Conservation (phyloP, 169 alveolate genomes). For the Cystoisospora suis region DNA sequence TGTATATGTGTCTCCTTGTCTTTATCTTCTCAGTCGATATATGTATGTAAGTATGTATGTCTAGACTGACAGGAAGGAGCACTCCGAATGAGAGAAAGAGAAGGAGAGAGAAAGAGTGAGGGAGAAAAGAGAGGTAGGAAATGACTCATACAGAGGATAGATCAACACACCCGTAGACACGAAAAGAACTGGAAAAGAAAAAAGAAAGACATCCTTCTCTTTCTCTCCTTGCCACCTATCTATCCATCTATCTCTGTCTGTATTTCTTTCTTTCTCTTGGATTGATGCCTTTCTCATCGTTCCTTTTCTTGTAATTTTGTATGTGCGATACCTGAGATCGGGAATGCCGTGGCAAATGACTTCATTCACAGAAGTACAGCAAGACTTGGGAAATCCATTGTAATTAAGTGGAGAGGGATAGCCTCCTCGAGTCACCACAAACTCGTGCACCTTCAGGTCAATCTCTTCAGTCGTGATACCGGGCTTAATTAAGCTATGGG, state of each 20-base stretch:
- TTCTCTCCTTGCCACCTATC: no score
- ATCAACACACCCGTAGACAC: no score
- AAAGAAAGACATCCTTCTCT: no score
- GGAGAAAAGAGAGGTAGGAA: no score
- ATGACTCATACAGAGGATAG: no score
- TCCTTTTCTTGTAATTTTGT: no score
- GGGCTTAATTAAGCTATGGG: slow-evolving; percentile 89
- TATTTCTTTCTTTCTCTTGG: no score
- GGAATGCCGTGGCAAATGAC: slow-evolving; percentile 96
- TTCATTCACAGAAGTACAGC: slow-evolving; percentile 96
- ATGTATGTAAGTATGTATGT: not conserved
- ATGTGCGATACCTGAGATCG: slow-evolving; percentile 39
- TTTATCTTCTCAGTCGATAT: not conserved
- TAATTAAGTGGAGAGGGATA: slow-evolving; percentile 98
- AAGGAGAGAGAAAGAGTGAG: no score
- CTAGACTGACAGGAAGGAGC: not conserved
- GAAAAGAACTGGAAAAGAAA: no score
- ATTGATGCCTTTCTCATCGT: no score
- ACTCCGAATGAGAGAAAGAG: no score
- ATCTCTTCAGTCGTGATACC: slow-evolving; percentile 97
- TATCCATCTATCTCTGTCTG: no score
- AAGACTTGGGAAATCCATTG: slow-evolving; percentile 94
- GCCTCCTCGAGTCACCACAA: slow-evolving; percentile 90
- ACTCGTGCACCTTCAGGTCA: slow-evolving; percentile 94
- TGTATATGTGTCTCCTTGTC: not conserved